Conservation (phyloP, 2,329 filamentous ascomycete genomes). For the Xylaria digitata region DNA sequence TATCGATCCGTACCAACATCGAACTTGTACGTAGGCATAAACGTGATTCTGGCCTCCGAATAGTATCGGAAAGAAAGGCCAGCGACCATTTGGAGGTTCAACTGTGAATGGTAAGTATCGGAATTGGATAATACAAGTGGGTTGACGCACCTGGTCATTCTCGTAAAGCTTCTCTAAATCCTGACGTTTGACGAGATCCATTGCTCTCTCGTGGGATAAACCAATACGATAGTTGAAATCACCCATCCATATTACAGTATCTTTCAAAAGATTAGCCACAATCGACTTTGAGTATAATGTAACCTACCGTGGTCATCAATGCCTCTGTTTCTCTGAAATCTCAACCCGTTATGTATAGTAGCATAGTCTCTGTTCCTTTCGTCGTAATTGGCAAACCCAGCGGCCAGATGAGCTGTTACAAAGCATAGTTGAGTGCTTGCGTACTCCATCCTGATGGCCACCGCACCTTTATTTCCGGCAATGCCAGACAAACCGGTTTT, state of each 20-base stretch:
- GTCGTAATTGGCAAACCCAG: slow-evolving; percentile 96
- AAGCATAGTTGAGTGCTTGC: slow-evolving; percentile 94
- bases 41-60: slow-evolving; percentile 87
- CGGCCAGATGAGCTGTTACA: slow-evolving; percentile 94
- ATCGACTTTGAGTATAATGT: not conserved
- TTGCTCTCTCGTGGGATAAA: slow-evolving; percentile 80
- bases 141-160: slow-evolving; percentile 78
- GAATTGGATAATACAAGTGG: not conserved
- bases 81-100: slow-evolving; percentile 96
- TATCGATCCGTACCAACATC: slow-evolving; percentile 89
- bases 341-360: slow-evolving; percentile 85
- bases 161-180: slow-evolving; percentile 86
- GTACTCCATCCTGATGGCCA: slow-evolving; percentile 94
- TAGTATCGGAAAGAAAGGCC: slow-evolving; percentile 92
- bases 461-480: slow-evolving; percentile 97
- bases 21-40: slow-evolving; percentile 95
- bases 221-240: slow-evolving; percentile 99
- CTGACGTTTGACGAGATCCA: slow-evolving; percentile 75
- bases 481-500: slow-evolving; percentile 96
- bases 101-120: slow-evolving; percentile 55
- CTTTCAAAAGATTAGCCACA: slow-evolving; percentile 50
- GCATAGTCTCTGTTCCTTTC: slow-evolving; percentile 94
- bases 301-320: slow-evolving; percentile 86
- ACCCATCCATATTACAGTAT: slow-evolving; percentile 90
- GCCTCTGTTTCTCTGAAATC: slow-evolving; percentile 88